phyloP scores from a whole-genome alignment of 306 rosid genomes.

The Adenanthera pavonina region DNA sequence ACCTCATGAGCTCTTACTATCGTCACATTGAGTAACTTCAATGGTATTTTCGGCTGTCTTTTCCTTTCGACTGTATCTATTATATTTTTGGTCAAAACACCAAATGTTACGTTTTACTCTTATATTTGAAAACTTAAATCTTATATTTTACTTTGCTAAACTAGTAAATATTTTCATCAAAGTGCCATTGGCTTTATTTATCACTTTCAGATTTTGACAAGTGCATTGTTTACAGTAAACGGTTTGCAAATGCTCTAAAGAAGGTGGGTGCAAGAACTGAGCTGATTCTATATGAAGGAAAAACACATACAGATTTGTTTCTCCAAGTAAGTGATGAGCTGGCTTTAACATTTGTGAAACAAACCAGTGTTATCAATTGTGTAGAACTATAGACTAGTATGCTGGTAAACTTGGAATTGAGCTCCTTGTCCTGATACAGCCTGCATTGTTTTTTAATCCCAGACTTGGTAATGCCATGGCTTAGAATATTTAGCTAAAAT shows the following conservation, averaged over 20 bases:
- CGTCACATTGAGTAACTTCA: background rate
- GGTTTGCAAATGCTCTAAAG: slow-evolving; percentile 64
- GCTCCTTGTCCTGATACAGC: background rate
- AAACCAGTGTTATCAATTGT: background rate
- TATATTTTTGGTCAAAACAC: slow-evolving; percentile 7
- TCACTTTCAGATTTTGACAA: slow-evolving; percentile 23
- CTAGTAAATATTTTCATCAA: slow-evolving; percentile 5
- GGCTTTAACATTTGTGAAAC: background rate
- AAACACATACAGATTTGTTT: slow-evolving; percentile 96
- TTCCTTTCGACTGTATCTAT: slow-evolving; percentile 21
- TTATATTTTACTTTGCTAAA: slow-evolving; percentile 20
- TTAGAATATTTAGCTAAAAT: background rate
- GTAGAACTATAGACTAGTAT: background rate
- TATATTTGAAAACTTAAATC: slow-evolving; percentile 8
- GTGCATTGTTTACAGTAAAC: slow-evolving; percentile 62
- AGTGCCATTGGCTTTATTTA: background rate
- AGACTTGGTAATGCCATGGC: background rate
- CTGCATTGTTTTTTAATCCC: background rate
- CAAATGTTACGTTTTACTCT: slow-evolving; percentile 9
- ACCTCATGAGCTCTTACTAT: background rate
- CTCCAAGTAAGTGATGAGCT: slow-evolving; percentile 67
- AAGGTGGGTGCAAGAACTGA: slow-evolving; percentile 72
- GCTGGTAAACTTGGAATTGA: slow-evolving; percentile 7
- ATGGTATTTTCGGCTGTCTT: background rate
- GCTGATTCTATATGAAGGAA: slow-evolving; percentile 73